phyloP scores from a whole-genome alignment of 2,329 filamentous ascomycete species.

The Alternaria sp. region DNA sequence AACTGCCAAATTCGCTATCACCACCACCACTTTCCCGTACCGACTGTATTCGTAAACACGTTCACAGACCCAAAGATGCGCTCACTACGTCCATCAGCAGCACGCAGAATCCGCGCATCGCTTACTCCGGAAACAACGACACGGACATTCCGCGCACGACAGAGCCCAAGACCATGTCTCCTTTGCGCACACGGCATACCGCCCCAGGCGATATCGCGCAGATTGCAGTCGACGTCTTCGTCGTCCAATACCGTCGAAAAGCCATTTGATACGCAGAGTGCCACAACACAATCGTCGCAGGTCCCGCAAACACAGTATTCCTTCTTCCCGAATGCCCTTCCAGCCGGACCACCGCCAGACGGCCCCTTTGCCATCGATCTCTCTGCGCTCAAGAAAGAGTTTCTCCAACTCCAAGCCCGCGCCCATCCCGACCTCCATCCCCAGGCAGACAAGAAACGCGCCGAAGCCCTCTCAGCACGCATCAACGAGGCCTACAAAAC shows the following conservation, averaged over 20 bases:
- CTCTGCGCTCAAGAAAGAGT: conserved; percentile 78
- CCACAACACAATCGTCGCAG: conserved; percentile 9
- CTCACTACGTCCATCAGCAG: conserved; percentile 29
- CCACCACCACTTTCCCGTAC: neutral
- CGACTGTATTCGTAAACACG: neutral
- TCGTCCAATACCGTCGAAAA: conserved; percentile 21
- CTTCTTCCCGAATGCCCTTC: conserved; percentile 83
- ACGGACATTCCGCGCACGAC: conserved; percentile 26
- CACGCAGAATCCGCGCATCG: conserved; percentile 37
- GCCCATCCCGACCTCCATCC: conserved; percentile 75
- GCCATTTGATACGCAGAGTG: conserved; percentile 20
- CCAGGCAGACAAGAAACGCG: conserved; percentile 62
- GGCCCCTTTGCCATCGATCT: conserved; percentile 80
- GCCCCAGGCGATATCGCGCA: conserved; percentile 20
- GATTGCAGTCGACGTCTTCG: conserved; percentile 35
- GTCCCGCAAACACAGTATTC: conserved; percentile 73
- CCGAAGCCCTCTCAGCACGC: conserved; percentile 78
- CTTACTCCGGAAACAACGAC: conserved; percentile 24
- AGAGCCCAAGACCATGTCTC: conserved; percentile 32
- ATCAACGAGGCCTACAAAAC: conserved; percentile 96
- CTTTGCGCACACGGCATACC: conserved; percentile 31
- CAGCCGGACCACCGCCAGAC: conserved; percentile 76
- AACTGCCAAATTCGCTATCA: neutral
- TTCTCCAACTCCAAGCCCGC: conserved; percentile 80
- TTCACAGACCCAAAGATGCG: conserved; percentile 22